Conservation (phyloP, 2,329 filamentous ascomycete species). For the Ascochyta lentis region DNA sequence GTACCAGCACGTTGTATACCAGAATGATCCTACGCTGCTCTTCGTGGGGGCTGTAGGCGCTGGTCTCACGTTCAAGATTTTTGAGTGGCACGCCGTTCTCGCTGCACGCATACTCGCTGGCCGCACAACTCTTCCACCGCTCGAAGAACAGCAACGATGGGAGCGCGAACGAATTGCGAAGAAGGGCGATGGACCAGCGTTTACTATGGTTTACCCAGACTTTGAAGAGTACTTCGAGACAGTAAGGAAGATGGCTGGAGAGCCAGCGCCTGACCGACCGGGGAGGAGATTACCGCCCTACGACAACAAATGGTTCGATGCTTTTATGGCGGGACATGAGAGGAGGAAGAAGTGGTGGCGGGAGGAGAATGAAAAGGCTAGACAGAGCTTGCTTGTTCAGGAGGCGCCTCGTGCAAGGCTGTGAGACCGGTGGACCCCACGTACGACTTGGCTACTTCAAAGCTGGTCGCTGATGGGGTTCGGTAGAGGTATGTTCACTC, state of each 20-base stretch:
- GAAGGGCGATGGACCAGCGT: slow-evolving; percentile 64
- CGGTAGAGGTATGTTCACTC: not conserved
- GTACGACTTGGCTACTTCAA: too few relatives aligned
- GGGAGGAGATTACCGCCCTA: slow-evolving; percentile 56
- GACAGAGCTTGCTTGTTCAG: not conserved
- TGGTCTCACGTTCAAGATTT: slow-evolving; percentile 69
- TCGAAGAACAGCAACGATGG: slow-evolving; percentile 61
- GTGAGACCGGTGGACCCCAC: not conserved
- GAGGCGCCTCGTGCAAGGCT: not conserved
- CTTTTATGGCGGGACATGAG: slow-evolving; percentile 63
- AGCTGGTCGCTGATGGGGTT: too few relatives aligned
- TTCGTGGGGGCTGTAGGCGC: slow-evolving; percentile 64
- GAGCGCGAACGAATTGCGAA: slow-evolving; percentile 61
- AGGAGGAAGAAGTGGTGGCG: slow-evolving; percentile 65
- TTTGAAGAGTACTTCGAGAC: slow-evolving; percentile 71
- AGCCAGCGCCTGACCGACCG: slow-evolving; percentile 48
- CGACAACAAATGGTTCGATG: slow-evolving; percentile 55
- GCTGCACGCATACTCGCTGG: slow-evolving; percentile 66
- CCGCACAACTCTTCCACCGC: slow-evolving; percentile 58
- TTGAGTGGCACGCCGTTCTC: slow-evolving; percentile 72
- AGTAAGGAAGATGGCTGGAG: slow-evolving; percentile 58
- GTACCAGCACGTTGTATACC: slow-evolving; percentile 66
- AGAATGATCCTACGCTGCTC: slow-evolving; percentile 60
- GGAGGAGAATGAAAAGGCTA: slow-evolving; percentile 55
- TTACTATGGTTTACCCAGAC: slow-evolving; percentile 65